phyloP scores from a whole-genome alignment of 23 red algal genomes.

The Pyropia yezoensis region DNA sequence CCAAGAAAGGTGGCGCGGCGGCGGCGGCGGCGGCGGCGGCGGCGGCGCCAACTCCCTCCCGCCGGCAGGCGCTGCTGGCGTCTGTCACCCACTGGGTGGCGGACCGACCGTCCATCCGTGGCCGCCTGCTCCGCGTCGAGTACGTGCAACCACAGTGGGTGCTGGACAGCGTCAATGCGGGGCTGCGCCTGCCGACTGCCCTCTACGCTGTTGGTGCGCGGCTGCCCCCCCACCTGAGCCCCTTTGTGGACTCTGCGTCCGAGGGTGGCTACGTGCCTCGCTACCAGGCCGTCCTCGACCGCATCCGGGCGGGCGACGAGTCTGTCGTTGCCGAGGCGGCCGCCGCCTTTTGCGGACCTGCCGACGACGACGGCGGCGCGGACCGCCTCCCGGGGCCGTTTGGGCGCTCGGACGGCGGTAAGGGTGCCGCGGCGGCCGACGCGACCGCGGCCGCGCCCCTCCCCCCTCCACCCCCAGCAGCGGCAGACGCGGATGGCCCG shows the following conservation, averaged over 20 bases:
- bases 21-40: neutral
- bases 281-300: constrained; percentile 50
- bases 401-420: neutral
- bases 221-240: constrained; percentile 52
- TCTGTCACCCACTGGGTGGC: constrained; percentile 71
- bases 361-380: neutral
- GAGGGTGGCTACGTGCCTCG: constrained; percentile 62
- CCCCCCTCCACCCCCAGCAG: neutral
- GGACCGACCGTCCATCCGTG: constrained; percentile 59
- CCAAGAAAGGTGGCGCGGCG: neutral
- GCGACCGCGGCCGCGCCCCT: neutral
- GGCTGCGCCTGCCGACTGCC: constrained; percentile 51
- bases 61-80: neutral
- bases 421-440: neutral
- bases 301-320: constrained; percentile 59
- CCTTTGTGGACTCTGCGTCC: constrained; percentile 36
- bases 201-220: constrained; percentile 49
- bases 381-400: neutral
- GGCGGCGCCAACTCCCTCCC: neutral
- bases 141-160: constrained; percentile 98
- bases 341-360: constrained; percentile 23
- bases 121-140: constrained; percentile 59
- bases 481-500: neutral
- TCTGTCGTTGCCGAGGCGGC: constrained; percentile 56
- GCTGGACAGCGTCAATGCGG: constrained; percentile 89